Conservation (phyloP, 352 stramenopile genomes). For the Pythium apleroticum region DNA sequence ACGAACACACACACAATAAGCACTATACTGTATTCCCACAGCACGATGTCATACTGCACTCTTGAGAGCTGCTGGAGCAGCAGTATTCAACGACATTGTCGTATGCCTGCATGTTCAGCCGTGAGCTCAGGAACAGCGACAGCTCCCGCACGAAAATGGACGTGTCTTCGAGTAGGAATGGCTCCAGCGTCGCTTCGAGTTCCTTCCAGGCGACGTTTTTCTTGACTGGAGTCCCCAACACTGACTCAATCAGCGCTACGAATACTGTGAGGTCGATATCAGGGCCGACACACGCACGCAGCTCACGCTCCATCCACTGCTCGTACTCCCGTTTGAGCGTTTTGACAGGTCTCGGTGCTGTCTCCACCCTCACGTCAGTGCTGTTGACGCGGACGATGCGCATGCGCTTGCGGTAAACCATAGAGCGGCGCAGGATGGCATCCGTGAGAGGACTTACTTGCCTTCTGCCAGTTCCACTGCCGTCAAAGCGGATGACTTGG, state of each 20-base stretch:
- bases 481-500: constrained; percentile 51
- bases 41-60: constrained; percentile 7
- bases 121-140: constrained; percentile 60
- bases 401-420: constrained; percentile 60
- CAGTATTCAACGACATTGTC: constrained; percentile 63
- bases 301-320: constrained; percentile 58
- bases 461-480: constrained; percentile 21
- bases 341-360: constrained; percentile 37
- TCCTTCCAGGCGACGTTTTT: constrained; percentile 24
- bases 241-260: constrained; percentile 60
- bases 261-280: constrained; percentile 70
- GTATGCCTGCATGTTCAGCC: constrained; percentile 69
- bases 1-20: neutral
- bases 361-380: constrained; percentile 23
- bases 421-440: constrained; percentile 36
- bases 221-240: constrained; percentile 44
- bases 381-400: constrained; percentile 49
- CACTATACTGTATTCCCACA: constrained; percentile 9
- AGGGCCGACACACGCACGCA: constrained; percentile 63
- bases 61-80: constrained; percentile 36
- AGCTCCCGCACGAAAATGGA: constrained; percentile 60
- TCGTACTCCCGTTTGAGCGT: constrained; percentile 52
- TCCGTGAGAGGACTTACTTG: constrained; percentile 1
- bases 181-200: constrained; percentile 46
- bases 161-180: constrained; percentile 69